Evolutionary conservation across 306 rosid species (phyloP).

Genomic region (Alnus rubra): DNA sequence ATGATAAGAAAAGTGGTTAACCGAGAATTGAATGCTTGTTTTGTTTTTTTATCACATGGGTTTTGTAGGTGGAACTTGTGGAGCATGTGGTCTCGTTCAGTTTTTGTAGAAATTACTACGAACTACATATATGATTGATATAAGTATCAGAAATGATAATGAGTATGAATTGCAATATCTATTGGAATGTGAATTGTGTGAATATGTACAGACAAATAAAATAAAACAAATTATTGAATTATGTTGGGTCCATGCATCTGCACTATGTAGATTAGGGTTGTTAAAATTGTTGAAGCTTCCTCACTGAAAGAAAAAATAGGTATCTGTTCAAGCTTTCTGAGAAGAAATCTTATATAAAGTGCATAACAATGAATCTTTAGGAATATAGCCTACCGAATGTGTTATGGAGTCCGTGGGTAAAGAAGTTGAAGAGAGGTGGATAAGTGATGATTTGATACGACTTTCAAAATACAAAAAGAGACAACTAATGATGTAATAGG

Average conservation of each 20-base stretch:
- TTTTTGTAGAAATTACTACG: background rate
- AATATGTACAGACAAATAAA: background rate
- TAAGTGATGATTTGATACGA: background rate
- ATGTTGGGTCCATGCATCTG: background rate
- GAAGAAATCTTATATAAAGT: background rate
- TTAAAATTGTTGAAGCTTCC: too few relatives aligned
- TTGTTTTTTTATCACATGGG: background rate
- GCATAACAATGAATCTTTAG: background rate
- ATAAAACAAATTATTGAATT: background rate
- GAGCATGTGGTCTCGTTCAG: background rate
- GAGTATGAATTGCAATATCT: background rate
- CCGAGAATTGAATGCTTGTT: background rate
- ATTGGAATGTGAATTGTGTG: background rate
- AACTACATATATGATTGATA: background rate
- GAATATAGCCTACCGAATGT: too few relatives aligned
- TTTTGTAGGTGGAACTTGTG: background rate
- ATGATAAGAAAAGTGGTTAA: background rate
- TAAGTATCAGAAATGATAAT: background rate
- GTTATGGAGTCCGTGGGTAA: too few relatives aligned
- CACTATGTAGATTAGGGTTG: background rate
- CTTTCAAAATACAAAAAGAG: background rate
- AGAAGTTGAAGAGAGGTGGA: too few relatives aligned
- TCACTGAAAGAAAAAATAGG: background rate
- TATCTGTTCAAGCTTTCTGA: background rate
- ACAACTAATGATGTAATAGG: background rate